Conservation (phyloP, 2,329 filamentous ascomycete genomes). For the Pseudogymnoascus sp. region DNA sequence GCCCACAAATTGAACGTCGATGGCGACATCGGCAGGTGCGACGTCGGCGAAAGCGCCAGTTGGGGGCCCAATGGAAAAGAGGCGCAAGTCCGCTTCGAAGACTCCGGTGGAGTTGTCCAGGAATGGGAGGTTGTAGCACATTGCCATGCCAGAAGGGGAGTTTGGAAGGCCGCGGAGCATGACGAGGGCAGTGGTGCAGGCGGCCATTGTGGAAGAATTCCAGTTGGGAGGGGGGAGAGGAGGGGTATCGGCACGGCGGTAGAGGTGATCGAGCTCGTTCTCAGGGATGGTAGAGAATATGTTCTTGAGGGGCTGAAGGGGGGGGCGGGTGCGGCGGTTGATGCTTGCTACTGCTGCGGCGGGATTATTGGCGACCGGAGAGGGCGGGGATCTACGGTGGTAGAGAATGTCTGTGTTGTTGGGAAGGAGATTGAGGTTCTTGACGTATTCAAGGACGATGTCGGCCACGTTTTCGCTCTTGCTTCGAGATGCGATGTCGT, state of each 20-base stretch:
- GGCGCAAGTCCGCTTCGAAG: constrained; percentile 67
- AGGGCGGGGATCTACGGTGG: background rate
- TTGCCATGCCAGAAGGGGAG: constrained; percentile 67
- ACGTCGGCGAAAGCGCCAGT: constrained; percentile 44
- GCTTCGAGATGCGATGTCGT: background rate
- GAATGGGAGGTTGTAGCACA: constrained; percentile 74
- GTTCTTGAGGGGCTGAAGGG: background rate
- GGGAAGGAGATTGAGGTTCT: background rate
- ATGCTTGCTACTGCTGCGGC: background rate
- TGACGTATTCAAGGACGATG: background rate
- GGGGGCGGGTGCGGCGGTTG: background rate
- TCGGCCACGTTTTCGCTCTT: background rate
- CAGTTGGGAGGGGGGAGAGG: constrained; percentile 31
- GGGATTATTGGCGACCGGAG: background rate
- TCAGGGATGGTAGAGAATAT: background rate
- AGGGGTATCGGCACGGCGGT: background rate
- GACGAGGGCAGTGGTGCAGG: constrained; percentile 50
- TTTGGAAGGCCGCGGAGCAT: constrained; percentile 46
- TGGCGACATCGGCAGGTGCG: constrained; percentile 42
- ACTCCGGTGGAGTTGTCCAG: constrained; percentile 58
- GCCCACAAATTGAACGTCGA: constrained; percentile 45
- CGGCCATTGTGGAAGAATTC: constrained; percentile 45
- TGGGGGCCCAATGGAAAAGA: constrained; percentile 56
- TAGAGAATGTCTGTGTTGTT: background rate
- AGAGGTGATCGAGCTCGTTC: background rate